Evolutionary conservation across 2,329 filamentous ascomycete genomes (phyloP), one percentile per base, ranked within the genome.

Genomic region (Pseudocercospora vitis): DNA sequence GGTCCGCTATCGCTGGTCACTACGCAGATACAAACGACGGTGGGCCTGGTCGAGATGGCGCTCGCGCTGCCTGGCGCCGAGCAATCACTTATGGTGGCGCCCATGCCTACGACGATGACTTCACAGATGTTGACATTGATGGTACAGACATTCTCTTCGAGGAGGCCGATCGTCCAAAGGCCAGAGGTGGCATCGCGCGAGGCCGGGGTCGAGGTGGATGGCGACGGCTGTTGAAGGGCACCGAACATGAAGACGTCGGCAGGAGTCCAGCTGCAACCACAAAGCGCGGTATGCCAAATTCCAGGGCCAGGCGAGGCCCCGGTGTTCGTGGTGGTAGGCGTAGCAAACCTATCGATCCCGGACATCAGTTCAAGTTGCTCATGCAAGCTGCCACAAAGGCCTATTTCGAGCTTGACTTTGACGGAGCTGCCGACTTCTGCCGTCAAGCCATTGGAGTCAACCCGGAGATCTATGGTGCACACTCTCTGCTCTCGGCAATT

Each of bases 301-400:
- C 56, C 23, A 51, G 53, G 32, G 40, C 37, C 12, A 57, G 57
- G 40, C 56, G 61, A 4, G 49, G 53, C n/a, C 53, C 55, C 35
- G 59, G 66, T 44, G 24, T 28, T 7, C 60, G 66, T 42, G 63
- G 63, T 11, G 67, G 64, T n/a, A 28, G 47, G 7, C 73, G 74
- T 44, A 71, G 72, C 23, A 83, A 84, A 66, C 80, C 83, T 19
- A 84, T 82, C 7, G 86, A 88, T 66, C 86, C 85, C 12, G 82
- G 85, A 39, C 83, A 80, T 33, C 85, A 90, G 61, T 88, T 91
- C 68, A 89, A 86, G 63, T 76, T 81, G 33, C 76, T 85, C 35
- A 77, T 91, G 45, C 79, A 81, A 42, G 77, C 81, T 64, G 88
- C 88, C 2, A 88, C 84, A 54, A 78, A 85, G 55, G 82, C 84